These are phyloP conservation scores for Cephaloascus albidus DNA, from an alignment of 805 yeast species.

Conservation along the genomic window DNA sequence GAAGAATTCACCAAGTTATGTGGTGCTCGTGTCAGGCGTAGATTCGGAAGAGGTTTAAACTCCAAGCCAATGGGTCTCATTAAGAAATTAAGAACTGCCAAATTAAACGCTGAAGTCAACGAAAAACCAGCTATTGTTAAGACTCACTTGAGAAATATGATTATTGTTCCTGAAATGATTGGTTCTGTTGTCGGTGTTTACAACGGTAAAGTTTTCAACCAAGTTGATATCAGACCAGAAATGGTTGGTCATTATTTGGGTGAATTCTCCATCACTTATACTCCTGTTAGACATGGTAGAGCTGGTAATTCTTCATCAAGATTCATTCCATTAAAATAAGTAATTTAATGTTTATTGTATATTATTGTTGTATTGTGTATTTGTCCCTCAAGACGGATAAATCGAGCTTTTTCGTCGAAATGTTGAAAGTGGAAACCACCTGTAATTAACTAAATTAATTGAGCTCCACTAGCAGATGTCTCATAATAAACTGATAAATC, in stretches of 20 bases:
- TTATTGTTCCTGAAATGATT: conserved; percentile 98
- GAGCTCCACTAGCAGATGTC: too few species aligned
- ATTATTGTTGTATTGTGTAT: too few species aligned
- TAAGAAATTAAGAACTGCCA: conserved; percentile 97
- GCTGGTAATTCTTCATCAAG: conserved; percentile 77
- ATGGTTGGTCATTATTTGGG: conserved; percentile 99
- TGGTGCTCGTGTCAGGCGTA: conserved; percentile 99
- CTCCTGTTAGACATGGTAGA: conserved; percentile 99
- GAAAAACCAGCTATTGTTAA: conserved; percentile 98
- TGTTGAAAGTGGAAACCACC: too few species aligned
- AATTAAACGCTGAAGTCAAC: conserved; percentile 77
- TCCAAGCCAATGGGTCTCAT: conserved; percentile 92
- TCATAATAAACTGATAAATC: too few species aligned
- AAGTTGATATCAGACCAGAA: conserved; percentile 97
- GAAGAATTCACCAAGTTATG: conserved; percentile 97
- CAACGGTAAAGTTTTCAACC: conserved; percentile 99
- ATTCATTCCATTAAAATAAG: conserved; percentile 63
- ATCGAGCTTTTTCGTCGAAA: too few species aligned
- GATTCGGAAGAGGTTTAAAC: conserved; percentile 96
- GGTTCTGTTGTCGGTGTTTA: conserved; percentile 98
- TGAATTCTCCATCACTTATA: conserved; percentile 99
- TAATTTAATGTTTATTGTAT: too few species aligned
- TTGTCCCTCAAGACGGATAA: too few species aligned
- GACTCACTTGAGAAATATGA: conserved; percentile 99
- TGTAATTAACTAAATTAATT: too few species aligned